Evolutionary conservation across 768 basidiomycete species (phyloP).

Genomic region (Pholiota molesta): DNA sequence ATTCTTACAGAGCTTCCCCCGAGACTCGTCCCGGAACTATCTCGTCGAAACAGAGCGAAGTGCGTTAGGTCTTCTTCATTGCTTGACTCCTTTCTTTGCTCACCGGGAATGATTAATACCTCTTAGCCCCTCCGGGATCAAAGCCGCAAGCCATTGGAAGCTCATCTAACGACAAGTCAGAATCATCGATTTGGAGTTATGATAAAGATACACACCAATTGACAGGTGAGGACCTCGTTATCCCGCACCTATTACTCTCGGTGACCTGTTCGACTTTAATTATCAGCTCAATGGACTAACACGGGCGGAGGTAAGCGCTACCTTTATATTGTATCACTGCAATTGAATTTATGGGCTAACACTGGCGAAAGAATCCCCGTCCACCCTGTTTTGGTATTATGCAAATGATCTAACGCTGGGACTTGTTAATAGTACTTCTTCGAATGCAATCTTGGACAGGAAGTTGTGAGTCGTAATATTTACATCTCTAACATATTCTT

Average conservation of each 20-base stretch:
- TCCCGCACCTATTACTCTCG: neutral
- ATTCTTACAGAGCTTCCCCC: neutral
- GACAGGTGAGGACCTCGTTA: neutral
- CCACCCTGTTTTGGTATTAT: constrained; percentile 3
- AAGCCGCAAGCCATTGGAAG: neutral
- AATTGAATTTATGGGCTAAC: neutral
- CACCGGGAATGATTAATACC: neutral
- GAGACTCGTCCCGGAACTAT: neutral
- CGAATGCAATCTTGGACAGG: constrained; percentile 1
- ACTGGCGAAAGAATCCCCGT: neutral
- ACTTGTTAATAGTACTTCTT: neutral
- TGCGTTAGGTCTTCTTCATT: neutral
- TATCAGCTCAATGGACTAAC: neutral
- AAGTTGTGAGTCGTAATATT: constrained; percentile 4
- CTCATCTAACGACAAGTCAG: neutral
- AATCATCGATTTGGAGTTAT: neutral
- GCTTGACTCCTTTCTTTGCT: neutral
- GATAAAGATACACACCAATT: neutral
- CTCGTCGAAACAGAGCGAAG: neutral
- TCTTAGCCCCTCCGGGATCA: neutral
- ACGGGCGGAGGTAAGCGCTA: neutral
- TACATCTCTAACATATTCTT: neutral
- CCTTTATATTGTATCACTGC: neutral
- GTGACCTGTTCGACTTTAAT: neutral
- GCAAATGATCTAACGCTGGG: neutral